These are phyloP conservation scores for Haberlea rhodopensis DNA, from an alignment of 257 asterid species.

Conservation along the genomic window DNA sequence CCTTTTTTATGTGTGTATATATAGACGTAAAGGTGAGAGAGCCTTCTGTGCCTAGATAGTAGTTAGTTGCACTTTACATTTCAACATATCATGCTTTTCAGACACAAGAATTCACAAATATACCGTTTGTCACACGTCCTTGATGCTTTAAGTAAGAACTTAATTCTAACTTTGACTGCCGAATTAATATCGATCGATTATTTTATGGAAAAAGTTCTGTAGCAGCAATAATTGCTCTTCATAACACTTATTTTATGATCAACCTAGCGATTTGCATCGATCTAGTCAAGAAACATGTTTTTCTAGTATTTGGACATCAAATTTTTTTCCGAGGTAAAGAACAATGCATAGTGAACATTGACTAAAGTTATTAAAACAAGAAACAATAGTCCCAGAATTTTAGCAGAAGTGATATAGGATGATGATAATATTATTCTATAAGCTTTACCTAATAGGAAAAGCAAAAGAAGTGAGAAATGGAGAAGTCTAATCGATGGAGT, in stretches of 20 bases:
- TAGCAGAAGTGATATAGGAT: neutral
- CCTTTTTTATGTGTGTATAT: slow-evolving; percentile 24
- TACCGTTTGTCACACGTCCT: slow-evolving; percentile 24
- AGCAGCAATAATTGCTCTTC: no score
- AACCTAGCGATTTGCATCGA: neutral
- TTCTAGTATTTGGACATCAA: no score
- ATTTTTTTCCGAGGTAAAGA: neutral
- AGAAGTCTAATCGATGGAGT: slow-evolving; percentile 25
- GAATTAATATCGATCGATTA: no score
- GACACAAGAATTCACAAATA: slow-evolving; percentile 20
- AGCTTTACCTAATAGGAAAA: slow-evolving; percentile 28
- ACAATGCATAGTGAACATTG: neutral
- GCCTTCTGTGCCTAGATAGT: slow-evolving; percentile 26
- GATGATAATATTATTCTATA: neutral
- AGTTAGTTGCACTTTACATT: slow-evolving; percentile 31
- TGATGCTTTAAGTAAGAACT: neutral
- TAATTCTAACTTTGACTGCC: neutral
- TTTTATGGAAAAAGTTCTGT: neutral
- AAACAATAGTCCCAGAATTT: neutral
- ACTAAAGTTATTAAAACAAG: neutral
- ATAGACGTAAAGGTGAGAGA: slow-evolving; percentile 24
- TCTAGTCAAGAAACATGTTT: no score
- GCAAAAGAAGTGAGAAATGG: slow-evolving; percentile 16
- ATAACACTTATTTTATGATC: no score
- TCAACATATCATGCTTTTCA: slow-evolving; percentile 32